Evolutionary conservation across 306 rosid genomes (phyloP).

Genomic region (Sphenostylis stenocarpa): DNA sequence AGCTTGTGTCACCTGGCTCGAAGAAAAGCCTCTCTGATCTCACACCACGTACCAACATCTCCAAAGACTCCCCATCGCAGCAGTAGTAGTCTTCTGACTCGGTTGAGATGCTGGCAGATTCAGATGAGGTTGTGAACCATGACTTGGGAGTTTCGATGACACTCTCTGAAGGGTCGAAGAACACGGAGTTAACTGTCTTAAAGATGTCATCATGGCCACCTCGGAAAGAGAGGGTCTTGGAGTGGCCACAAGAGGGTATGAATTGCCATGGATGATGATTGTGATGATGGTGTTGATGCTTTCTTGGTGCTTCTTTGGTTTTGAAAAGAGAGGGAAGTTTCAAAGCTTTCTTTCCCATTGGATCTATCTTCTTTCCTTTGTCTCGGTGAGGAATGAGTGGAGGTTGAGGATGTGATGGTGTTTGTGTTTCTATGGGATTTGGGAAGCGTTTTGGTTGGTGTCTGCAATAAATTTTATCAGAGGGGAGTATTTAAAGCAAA

Average conservation of each 20-base stretch:
- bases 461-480: constrained; percentile 43
- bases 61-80: constrained; percentile 48
- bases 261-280: constrained; percentile 44
- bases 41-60: constrained; percentile 58
- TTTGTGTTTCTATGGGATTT: constrained; percentile 24
- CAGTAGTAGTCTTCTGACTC: constrained; percentile 50
- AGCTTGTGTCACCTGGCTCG: constrained; percentile 62
- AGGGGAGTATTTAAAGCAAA: constrained; percentile 43
- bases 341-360: constrained; percentile 61
- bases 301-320: constrained; percentile 26
- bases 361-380: background rate
- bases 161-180: constrained; percentile 42
- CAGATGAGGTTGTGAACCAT: constrained; percentile 65
- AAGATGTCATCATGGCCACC: constrained; percentile 43
- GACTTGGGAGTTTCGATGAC: constrained; percentile 59
- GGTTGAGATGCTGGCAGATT: constrained; percentile 61
- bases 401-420: background rate
- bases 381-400: background rate
- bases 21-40: constrained; percentile 76
- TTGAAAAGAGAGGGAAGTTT: constrained; percentile 51
- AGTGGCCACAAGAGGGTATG: constrained; percentile 50
- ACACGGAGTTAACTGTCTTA: constrained; percentile 68
- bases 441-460: constrained; percentile 34
- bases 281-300: constrained; percentile 13
- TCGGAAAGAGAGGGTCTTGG: constrained; percentile 69